These are phyloP conservation scores for Penicillium sp. DNA, from an alignment of 2,329 filamentous ascomycete species.

Conservation along the genomic window DNA sequence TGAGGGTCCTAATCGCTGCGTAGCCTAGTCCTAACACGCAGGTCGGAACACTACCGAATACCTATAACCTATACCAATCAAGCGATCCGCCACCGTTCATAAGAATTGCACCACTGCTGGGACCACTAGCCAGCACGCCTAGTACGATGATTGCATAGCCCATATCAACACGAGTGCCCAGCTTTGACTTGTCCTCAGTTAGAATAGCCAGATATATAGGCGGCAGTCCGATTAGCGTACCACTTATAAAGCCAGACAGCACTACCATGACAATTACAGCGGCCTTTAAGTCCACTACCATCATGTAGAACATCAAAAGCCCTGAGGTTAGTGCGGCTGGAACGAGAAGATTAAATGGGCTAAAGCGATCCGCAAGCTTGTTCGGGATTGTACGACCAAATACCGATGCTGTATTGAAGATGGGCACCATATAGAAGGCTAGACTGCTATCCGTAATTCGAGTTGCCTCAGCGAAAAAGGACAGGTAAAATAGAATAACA, in stretches of 20 bases:
- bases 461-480: slow-evolving; percentile 50
- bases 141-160: slow-evolving; percentile 28
- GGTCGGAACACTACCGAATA: neutral
- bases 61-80: neutral
- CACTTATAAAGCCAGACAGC: slow-evolving; percentile 41
- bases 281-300: slow-evolving; percentile 30
- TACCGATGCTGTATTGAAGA: slow-evolving; percentile 55
- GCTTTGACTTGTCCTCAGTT: slow-evolving; percentile 35
- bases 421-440: slow-evolving; percentile 58
- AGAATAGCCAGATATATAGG: slow-evolving; percentile 35
- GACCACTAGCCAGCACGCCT: slow-evolving; percentile 30
- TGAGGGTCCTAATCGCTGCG: neutral
- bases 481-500: slow-evolving; percentile 53
- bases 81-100: neutral
- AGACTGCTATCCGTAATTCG: slow-evolving; percentile 48
- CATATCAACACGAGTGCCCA: slow-evolving; percentile 40
- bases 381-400: slow-evolving; percentile 54
- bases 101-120: slow-evolving; percentile 6
- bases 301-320: slow-evolving; percentile 34
- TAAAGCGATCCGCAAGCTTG: slow-evolving; percentile 50
- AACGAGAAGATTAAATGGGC: slow-evolving; percentile 46
- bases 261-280: slow-evolving; percentile 34
- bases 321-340: slow-evolving; percentile 27
- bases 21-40: neutral
- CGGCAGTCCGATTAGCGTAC: slow-evolving; percentile 39